Evolutionary conservation across 305 asterid species (phyloP), one percentile per base, ranked within the genome.

Genomic region (Fraxinus albicans): DNA sequence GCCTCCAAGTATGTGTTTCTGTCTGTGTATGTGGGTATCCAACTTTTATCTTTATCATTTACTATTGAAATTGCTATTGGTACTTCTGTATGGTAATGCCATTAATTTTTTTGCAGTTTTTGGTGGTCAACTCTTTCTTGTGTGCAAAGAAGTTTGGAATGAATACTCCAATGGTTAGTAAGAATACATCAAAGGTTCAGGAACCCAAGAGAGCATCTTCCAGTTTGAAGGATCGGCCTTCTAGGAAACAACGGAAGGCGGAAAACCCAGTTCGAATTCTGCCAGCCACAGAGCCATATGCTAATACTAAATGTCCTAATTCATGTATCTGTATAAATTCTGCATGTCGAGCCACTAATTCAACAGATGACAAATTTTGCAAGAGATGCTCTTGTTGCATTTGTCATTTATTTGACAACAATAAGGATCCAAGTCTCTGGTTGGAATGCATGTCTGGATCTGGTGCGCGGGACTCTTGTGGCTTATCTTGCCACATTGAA

Each of bases 381-480:
- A 95, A 89, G 91, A 92, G 98, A 88, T 95, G 99, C 88, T 95
- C 98, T 77, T 95, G 99, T 84, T 95, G 98, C 86, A 94, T 94
- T 63, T 95, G 98, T 77, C 97, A 94, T 90, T 87, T 87, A 80
- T 95, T 92, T 87, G 99, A 95, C 79, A 98, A 94, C 85, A 94
- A 94, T 89, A 94, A 95, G 90, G 99, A 94, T 91, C 98, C 97
- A 12, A 95, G 99, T 88, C 95, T 95, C 84, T 95, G 99, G 98
- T 82, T 93, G 90, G 95, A 93, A 83, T 95, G 98, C 89, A 78
- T 88, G 47, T 92, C 97, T 81, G 97, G 92, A 85, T 89, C 95
- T 78, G 92, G 91, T 76, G 82, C 80, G 47, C 94, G 92, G 76
- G 95, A 94, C 60, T 83, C 94, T 1, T 95, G 98, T 89, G 99